Percentiles rank a stretch among this genome's conserved stretches.
These are phyloP conservation scores for Tarenaya hassleriana DNA, from an alignment of 345 rosid species.

Conservation along the genomic window DNA sequence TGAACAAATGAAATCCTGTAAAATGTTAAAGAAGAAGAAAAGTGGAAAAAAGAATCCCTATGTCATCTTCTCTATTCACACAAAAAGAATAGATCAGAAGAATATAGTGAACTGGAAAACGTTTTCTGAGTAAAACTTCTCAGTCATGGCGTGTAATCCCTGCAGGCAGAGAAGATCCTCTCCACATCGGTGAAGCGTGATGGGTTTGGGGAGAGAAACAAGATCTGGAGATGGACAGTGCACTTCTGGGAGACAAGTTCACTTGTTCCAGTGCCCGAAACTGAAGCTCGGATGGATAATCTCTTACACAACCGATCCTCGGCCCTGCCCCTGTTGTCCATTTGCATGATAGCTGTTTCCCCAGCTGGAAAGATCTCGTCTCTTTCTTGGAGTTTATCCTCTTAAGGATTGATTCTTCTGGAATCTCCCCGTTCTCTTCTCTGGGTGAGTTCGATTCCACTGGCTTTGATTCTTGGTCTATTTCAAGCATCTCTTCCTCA, in stretches of 20 bases:
- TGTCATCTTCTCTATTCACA: conserved; percentile 19
- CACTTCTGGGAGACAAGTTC: conserved; percentile 72
- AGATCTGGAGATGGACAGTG: conserved; percentile 29
- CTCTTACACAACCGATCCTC: conserved; percentile 85
- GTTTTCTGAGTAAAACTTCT: neutral
- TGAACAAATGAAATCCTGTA: too few species aligned
- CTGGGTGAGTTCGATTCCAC: conserved; percentile 22
- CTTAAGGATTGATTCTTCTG: conserved; percentile 46
- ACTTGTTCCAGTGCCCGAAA: conserved; percentile 78
- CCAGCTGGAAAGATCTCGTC: conserved; percentile 62
- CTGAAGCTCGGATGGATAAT: conserved; percentile 77
- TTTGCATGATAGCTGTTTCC: conserved; percentile 70
- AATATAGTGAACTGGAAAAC: neutral
- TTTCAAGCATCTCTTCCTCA: conserved; percentile 17
- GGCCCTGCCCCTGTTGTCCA: conserved; percentile 99
- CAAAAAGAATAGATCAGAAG: conserved; percentile 46
- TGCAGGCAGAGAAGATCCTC: conserved; percentile 29
- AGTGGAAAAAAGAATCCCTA: too few species aligned
- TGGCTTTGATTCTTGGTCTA: conserved; percentile 28
- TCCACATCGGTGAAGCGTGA: conserved; percentile 25
- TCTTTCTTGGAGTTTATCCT: conserved; percentile 58
- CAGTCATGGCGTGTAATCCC: conserved; percentile 16
- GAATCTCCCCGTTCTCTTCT: conserved; percentile 25
- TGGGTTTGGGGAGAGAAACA: conserved; percentile 26
- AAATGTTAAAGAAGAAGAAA: too few species aligned